Evolutionary conservation across 768 basidiomycete genomes (phyloP), one percentile per base, ranked within the genome.

Genomic region (Xerocomellus amylosporus): DNA sequence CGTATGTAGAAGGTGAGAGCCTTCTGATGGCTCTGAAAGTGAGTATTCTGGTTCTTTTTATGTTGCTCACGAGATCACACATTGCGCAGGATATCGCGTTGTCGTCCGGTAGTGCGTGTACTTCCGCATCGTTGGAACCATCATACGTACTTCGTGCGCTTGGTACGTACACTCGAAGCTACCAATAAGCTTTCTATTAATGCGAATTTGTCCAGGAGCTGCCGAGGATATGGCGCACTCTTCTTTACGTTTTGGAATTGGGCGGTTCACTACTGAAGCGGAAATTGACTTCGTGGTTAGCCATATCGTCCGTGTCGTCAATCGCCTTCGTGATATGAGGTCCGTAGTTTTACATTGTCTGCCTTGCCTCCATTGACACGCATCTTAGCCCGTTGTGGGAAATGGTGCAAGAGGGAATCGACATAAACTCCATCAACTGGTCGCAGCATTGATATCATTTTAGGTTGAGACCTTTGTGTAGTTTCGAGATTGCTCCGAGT

Each of bases 221-320:
- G 93, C 94, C 26, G 97, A 99, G 69, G 97, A 98, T 65, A 97
- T 98, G 94, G 97, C 97, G 0, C 97, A 99, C 69, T 97, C 94
- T 17, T 96, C 93, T 17, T 79, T 99, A 51, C 89, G 97, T 24
- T 99, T 99, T 71, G 97, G 97, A 43, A 89, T 99, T 56, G 97
- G 97, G 24, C 86, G 97, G 20, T 99, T 99, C 73, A 98, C 96
- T 17, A 99, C 97, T 2, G 94, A 98, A 69, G 91, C 87, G 4
- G 97, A 99, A 74, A 81, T 99, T 54, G 97, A 99, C 70, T 93
- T 90, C 60, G 96, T 99, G 46, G 81, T 95, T 37, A 79, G 83
- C 59, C 87, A 92, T 65, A 93, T 98, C 49, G 84, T 95, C 19
- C 77, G 79, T 30, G 90, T 90, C n/a, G 97, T 98, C 13, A 82